Evolutionary conservation across 805 yeast species (phyloP).

Genomic region (Ogataea nakhonphanomensis): DNA sequence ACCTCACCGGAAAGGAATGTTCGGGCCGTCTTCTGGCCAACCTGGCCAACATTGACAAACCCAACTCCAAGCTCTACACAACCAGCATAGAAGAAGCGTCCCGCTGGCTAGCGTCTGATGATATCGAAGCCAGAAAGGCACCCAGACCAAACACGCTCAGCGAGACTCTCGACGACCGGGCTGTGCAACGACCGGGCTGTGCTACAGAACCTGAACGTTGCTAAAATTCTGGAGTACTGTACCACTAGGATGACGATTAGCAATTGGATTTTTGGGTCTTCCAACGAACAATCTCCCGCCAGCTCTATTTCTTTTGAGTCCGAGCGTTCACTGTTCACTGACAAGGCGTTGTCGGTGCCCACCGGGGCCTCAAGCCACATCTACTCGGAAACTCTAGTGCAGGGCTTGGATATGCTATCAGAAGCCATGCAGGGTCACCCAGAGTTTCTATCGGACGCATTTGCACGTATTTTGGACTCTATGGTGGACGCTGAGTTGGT

Average conservation of each 20-base stretch:
- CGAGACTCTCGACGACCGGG: slow-evolving; percentile 3
- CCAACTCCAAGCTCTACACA: slow-evolving; percentile 23
- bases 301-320: too few relatives aligned
- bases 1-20: slow-evolving; percentile 43
- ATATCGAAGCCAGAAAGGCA: slow-evolving; percentile 20
- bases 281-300: background rate
- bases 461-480: slow-evolving; percentile 14
- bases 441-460: slow-evolving; percentile 17
- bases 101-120: slow-evolving; percentile 46
- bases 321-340: background rate
- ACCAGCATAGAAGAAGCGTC: slow-evolving; percentile 35
- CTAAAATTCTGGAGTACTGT: background rate
- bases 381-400: slow-evolving; percentile 8
- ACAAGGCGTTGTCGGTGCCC: too few relatives aligned
- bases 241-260: background rate
- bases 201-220: slow-evolving; percentile 1
- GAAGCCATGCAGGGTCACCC: slow-evolving; percentile 18
- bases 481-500: slow-evolving; percentile 11
- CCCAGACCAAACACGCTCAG: background rate
- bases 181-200: slow-evolving; percentile 1
- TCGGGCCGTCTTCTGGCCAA: slow-evolving; percentile 50
- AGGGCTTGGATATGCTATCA: slow-evolving; percentile 17
- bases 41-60: slow-evolving; percentile 24
- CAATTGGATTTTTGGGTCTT: background rate
- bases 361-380: slow-evolving; percentile 1